phyloP scores from a whole-genome alignment of 1,284 basidiomycete species.

The Malassezia sp. region DNA sequence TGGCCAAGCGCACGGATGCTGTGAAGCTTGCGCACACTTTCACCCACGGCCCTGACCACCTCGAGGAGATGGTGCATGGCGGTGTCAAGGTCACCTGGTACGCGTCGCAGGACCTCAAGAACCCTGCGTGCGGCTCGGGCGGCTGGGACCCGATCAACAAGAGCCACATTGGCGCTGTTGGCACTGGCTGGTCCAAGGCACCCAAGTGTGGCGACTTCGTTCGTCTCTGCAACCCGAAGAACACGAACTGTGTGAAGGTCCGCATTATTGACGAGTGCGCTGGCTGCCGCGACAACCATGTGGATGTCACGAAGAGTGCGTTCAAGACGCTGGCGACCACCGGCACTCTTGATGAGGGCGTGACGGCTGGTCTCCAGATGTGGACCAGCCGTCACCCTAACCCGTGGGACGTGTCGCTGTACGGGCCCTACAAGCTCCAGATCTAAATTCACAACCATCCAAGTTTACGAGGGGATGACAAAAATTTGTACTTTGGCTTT shows the following conservation, averaged over 20 bases:
- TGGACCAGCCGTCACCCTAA: constrained; percentile 23
- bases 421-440: constrained; percentile 28
- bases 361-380: constrained; percentile 30
- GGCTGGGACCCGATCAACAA: constrained; percentile 32
- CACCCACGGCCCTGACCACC: constrained; percentile 16
- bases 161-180: constrained; percentile 38
- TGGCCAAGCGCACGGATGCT: constrained; percentile 20
- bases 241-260: constrained; percentile 13
- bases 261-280: constrained; percentile 42
- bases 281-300: constrained; percentile 28
- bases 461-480: neutral
- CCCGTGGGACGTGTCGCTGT: constrained; percentile 34
- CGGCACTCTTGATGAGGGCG: constrained; percentile 29
- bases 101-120: constrained; percentile 31
- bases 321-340: constrained; percentile 34
- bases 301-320: constrained; percentile 39
- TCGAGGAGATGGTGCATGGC: constrained; percentile 18
- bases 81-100: constrained; percentile 39
- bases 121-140: constrained; percentile 37
- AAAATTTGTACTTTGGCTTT: neutral
- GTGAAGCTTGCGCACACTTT: constrained; percentile 11
- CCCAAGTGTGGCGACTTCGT: constrained; percentile 41
- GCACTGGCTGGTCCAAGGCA: constrained; percentile 24
- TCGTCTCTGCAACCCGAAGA: constrained; percentile 33
- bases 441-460: constrained; percentile 4